These are phyloP conservation scores for Aspergillus hiratsukae DNA, from an alignment of 2,329 filamentous ascomycete species.

Conservation along the genomic window DNA sequence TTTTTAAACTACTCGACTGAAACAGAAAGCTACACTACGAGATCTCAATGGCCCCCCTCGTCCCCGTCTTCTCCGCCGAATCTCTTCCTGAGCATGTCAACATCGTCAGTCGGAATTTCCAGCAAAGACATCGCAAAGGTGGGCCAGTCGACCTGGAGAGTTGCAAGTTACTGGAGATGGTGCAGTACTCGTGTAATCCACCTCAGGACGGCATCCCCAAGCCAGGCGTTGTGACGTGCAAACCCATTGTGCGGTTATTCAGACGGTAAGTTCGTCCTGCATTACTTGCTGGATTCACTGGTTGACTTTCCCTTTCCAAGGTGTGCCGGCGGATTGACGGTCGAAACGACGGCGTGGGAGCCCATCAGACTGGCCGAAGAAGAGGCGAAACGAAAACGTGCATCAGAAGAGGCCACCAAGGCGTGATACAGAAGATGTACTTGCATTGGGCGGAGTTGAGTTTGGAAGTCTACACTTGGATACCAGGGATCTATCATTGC, in stretches of 20 bases:
- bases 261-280: conserved; percentile 46
- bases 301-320: conserved; percentile 17
- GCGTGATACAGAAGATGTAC: conserved; percentile 10
- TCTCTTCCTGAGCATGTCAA: conserved; percentile 51
- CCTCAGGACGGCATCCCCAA: conserved; percentile 39
- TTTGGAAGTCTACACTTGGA: conserved; percentile 6
- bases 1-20: background rate
- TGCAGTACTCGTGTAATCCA: conserved; percentile 60
- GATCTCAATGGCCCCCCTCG: conserved; percentile 51
- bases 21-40: background rate
- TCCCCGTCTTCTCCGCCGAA: conserved; percentile 50
- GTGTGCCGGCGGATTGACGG: conserved; percentile 51
- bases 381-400: conserved; percentile 25
- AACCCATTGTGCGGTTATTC: conserved; percentile 56
- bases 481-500: background rate
- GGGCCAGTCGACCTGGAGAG: conserved; percentile 47
- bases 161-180: conserved; percentile 56
- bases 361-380: conserved; percentile 31
- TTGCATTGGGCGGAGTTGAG: conserved; percentile 8
- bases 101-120: conserved; percentile 39
- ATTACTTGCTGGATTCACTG: conserved; percentile 3
- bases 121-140: conserved; percentile 50
- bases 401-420: conserved; percentile 19
- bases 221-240: conserved; percentile 47
- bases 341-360: conserved; percentile 62